Base-by-base conservation (phyloP, 75 land plant species). In the Cupressus sempervirens region DNA sequence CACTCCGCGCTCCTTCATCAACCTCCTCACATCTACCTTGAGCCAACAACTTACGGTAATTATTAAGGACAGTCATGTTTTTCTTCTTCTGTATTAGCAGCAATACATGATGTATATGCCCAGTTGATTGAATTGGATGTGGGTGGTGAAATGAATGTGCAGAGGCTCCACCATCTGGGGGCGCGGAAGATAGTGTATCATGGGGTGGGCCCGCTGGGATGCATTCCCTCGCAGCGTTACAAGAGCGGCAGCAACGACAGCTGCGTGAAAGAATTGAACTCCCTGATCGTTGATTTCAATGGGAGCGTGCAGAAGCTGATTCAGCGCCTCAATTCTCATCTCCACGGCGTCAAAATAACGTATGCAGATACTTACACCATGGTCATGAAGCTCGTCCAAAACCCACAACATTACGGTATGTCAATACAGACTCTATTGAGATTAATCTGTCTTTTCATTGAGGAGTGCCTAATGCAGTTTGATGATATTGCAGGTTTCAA, bases 141-240 rank as follows among this genome's bases (percentile, higher is more conserved):
- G n/a, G n/a, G n/a, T n/a, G n/a, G n/a, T n/a, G n/a, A n/a, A n/a
- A n/a, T n/a, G n/a, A n/a, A n/a, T n/a, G n/a, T 36, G 82, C 58
- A 93, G 97, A 88, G 83, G 76, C 89, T 96, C 3, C 89, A 96
- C 83, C 29, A 87, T 20, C 85, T 91, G 7, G 98, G 97, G 1
- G 97, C 94, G n/a, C 67, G 98, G 40, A 92, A 92, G 76, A 85
- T 96, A 62, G 83, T 93, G 36, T 89, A 91, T 41, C 84, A 91
- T 45, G 90, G 92, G 0, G 85, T 93, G 8, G 95, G 94, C 3
- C 98, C 98, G 13, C 48, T 95, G 10, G 98, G 98, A 23, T 96
- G 98, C 94, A 93, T 96, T 52, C 98, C 98, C 16, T 93, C 91
- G 0, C 98, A 96, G 84, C 85, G 91, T 45, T 88, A 80, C 48